Base-by-base conservation (phyloP, 768 basidiomycete species). In the Suillus decipiens region DNA sequence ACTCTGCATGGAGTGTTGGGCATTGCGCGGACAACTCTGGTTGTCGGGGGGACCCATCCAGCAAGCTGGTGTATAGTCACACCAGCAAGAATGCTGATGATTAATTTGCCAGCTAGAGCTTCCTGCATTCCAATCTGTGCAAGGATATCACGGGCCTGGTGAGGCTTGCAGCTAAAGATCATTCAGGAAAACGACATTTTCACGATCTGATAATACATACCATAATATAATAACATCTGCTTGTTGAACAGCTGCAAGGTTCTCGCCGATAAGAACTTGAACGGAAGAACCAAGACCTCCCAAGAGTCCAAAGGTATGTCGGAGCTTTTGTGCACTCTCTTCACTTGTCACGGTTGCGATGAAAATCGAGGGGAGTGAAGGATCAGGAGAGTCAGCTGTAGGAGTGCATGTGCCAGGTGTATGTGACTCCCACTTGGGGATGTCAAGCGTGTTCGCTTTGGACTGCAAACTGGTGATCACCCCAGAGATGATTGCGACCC, bases 71-170 rank as follows among this genome's bases (percentile, higher is more conserved):
- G 66, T 66, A 99, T 90, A 34, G 92, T 98, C 5, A 97, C 90
- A 67, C 97, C 97, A n/a, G 97, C 96, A 37, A 98, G 88, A 73
- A 99, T 97, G 71, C 96, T 98, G 75, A 99, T 92, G 64, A 99
- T 81, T 1, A 99, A 85, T 77, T 99, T 99, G 53, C 91, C 89
- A 34, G 87, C 86, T 61, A 99, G 79, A 2, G 94, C 95, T 61
- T 93, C 89, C 57, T 80, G 79, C 77, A 98, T 89, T 22, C 95
- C 95, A 12, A 82, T 69, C 68, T 90, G 87, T 36, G 75, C 74
- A 24, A 99, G 81, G 68, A 99, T 92, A 14, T 75, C 68, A 42
- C 87, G 81, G 0, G 93, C 95, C 51, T 94, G 78, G 67, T 99
- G 91, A 2, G 97, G 97, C 74, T 99, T 99, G 75, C 95, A 98